Evolutionary conservation across 2,329 filamentous ascomycete genomes (phyloP).

Genomic region (Cyanodermella asteris): DNA sequence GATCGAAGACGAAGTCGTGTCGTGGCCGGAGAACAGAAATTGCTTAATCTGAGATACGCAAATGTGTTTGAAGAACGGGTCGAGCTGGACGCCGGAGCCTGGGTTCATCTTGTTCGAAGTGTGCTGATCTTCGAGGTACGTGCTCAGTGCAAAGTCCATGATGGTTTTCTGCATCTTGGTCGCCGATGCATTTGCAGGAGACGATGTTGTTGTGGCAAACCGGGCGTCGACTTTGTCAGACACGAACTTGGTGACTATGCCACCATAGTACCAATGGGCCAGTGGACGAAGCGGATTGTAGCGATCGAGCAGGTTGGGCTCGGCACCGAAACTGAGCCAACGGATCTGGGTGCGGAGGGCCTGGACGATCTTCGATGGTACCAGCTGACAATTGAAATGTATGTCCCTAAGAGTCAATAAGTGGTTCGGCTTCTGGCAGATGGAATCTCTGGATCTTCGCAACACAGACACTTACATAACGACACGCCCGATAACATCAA

Average conservation of each 20-base stretch:
- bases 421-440: background rate
- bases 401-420: background rate
- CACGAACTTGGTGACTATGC: slow-evolving; percentile 8
- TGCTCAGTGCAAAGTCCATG: slow-evolving; percentile 5
- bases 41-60: slow-evolving; percentile 4
- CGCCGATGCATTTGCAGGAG: slow-evolving; percentile 5
- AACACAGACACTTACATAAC: slow-evolving; percentile 3
- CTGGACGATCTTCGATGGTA: slow-evolving; percentile 2
- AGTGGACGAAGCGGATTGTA: slow-evolving; percentile 4
- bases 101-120: background rate
- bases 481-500: slow-evolving; percentile 14
- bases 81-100: slow-evolving; percentile 1
- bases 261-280: slow-evolving; percentile 9
- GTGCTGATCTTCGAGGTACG: slow-evolving; percentile 1
- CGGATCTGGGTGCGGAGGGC: slow-evolving; percentile 4
- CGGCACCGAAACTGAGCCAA: slow-evolving; percentile 3
- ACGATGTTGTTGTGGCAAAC: slow-evolving; percentile 9
- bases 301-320: slow-evolving; percentile 3
- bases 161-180: slow-evolving; percentile 2
- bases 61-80: slow-evolving; percentile 2
- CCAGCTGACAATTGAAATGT: background rate
- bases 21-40: slow-evolving; percentile 6
- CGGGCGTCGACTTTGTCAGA: slow-evolving; percentile 7
- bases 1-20: slow-evolving; percentile 5
- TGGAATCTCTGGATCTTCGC: background rate